Conservation (phyloP, 345 rosid genomes). For the Lumnitzera racemosa region DNA sequence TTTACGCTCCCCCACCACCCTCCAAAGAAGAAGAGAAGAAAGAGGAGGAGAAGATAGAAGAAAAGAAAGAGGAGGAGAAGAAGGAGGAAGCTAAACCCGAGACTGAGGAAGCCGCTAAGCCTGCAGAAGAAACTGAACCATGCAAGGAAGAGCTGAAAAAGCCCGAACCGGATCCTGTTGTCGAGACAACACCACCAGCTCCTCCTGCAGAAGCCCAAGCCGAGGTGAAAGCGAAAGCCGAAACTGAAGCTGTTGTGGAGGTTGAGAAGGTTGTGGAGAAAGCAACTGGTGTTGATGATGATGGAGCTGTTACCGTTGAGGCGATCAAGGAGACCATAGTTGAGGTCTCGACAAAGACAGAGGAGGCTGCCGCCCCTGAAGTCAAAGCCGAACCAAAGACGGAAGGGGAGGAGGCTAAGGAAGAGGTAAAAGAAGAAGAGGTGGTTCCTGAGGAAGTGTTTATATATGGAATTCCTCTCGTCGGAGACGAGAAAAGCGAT, state of each 20-base stretch:
- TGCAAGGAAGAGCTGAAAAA: not conserved
- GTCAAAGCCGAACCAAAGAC: too few species aligned
- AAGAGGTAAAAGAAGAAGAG: slow-evolving; percentile 7
- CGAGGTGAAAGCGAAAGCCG: slow-evolving; percentile 4
- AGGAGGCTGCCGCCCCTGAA: too few species aligned
- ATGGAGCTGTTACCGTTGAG: slow-evolving; percentile 78
- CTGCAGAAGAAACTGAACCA: slow-evolving; percentile 3
- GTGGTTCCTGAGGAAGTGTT: slow-evolving; percentile 19
- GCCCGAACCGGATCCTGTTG: not conserved
- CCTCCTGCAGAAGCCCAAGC: too few species aligned
- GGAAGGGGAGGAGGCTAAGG: too few species aligned
- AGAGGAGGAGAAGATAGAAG: slow-evolving; percentile 1
- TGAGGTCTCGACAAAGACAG: slow-evolving; percentile 23
- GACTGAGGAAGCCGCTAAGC: not conserved
- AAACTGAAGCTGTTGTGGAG: slow-evolving; percentile 11
- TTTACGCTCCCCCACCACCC: slow-evolving; percentile 1
- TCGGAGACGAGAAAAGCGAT: slow-evolving; percentile 63
- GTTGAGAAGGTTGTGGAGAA: slow-evolving; percentile 30
- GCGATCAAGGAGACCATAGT: slow-evolving; percentile 81
- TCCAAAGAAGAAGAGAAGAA: slow-evolving; percentile 6
- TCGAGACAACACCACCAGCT: too few species aligned
- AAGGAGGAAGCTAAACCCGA: not conserved
- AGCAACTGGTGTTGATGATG: slow-evolving; percentile 38
- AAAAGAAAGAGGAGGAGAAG: not conserved
- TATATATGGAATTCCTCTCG: slow-evolving; percentile 76